Evolutionary conservation across 2,329 filamentous ascomycete genomes (phyloP).

Genomic region (Gnomoniopsis sp.): DNA sequence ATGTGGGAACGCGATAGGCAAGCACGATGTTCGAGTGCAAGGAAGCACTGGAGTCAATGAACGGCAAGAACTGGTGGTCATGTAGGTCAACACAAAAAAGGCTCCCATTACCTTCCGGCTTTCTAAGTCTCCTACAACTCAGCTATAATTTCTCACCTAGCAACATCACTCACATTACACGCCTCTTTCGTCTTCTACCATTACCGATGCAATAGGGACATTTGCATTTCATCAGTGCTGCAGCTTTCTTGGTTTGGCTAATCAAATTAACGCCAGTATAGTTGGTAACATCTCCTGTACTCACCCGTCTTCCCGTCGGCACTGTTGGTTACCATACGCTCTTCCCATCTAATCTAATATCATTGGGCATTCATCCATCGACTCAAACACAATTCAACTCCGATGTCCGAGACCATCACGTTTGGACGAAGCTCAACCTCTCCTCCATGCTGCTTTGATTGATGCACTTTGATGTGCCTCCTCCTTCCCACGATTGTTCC

Average conservation of each 20-base stretch:
- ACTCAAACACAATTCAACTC: not conserved
- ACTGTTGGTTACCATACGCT: conserved; percentile 7
- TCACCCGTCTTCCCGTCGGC: conserved; percentile 13
- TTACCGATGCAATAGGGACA: not conserved
- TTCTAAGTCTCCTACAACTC: too few relatives aligned
- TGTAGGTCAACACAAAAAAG: not conserved
- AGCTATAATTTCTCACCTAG: not conserved
- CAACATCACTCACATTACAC: not conserved
- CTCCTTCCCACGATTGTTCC: not conserved
- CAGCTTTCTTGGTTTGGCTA: conserved; percentile 8
- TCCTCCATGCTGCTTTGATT: not conserved
- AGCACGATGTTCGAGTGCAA: not conserved
- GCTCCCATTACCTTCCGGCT: too few relatives aligned
- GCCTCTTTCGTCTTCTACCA: not conserved
- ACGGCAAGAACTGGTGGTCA: conserved; percentile 6
- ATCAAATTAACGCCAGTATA: conserved; percentile 6
- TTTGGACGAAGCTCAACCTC: not conserved
- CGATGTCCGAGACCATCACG: not conserved
- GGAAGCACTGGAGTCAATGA: not conserved
- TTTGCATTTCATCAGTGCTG: conserved; percentile 5
- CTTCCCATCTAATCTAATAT: conserved; percentile 6
- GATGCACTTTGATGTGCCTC: conserved; percentile 5
- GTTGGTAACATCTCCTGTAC: conserved; percentile 13
- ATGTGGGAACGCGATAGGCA: not conserved
- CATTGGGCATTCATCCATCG: conserved; percentile 14